A percentile compares a stretch with the other conserved stretches of the same genome.
Evolutionary conservation across 169 alveolate genomes (phyloP).

Genomic region (Plasmodium falciparum): DNA sequence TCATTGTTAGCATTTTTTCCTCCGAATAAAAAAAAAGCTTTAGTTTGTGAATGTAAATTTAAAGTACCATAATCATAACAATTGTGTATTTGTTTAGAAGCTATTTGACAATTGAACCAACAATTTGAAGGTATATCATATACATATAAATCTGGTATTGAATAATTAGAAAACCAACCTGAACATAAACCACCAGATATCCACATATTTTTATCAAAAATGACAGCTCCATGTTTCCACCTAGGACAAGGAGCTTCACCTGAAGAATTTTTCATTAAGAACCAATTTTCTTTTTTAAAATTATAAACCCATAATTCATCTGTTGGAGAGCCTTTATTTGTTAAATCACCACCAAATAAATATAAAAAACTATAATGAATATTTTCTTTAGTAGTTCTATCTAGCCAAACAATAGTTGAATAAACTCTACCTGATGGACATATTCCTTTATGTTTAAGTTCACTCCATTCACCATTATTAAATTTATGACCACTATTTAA

Average conservation of each 20-base stretch:
- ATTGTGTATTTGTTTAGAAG: slow-evolving; percentile 61
- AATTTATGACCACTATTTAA: slow-evolving; percentile 69
- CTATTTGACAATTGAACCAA: slow-evolving; percentile 73
- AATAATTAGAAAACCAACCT: slow-evolving; percentile 77
- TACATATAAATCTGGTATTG: slow-evolving; percentile 73
- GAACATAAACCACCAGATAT: slow-evolving; percentile 72
- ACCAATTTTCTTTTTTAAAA: slow-evolving; percentile 63
- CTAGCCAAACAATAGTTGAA: slow-evolving; percentile 73
- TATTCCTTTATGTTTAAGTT: slow-evolving; percentile 30
- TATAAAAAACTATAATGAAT: slow-evolving; percentile 38
- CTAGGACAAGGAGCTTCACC: slow-evolving; percentile 76
- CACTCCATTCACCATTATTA: slow-evolving; percentile 71
- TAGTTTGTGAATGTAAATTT: slow-evolving; percentile 70
- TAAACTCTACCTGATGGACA: slow-evolving; percentile 60
- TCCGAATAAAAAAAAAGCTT: slow-evolving; percentile 75
- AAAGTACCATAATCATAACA: slow-evolving; percentile 77
- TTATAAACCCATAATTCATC: slow-evolving; percentile 78
- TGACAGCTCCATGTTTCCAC: slow-evolving; percentile 77
- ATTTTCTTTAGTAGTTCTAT: slow-evolving; percentile 64
- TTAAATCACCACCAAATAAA: slow-evolving; percentile 72
- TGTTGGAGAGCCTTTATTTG: slow-evolving; percentile 68
- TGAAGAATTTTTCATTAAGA: slow-evolving; percentile 50
- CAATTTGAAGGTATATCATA: slow-evolving; percentile 77
- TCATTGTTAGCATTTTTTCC: slow-evolving; percentile 71
- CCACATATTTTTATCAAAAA: slow-evolving; percentile 77